Evolutionary conservation across 495 filamentous ascomycete genomes (phyloP).

Genomic region (Penicillium malachiteum): DNA sequence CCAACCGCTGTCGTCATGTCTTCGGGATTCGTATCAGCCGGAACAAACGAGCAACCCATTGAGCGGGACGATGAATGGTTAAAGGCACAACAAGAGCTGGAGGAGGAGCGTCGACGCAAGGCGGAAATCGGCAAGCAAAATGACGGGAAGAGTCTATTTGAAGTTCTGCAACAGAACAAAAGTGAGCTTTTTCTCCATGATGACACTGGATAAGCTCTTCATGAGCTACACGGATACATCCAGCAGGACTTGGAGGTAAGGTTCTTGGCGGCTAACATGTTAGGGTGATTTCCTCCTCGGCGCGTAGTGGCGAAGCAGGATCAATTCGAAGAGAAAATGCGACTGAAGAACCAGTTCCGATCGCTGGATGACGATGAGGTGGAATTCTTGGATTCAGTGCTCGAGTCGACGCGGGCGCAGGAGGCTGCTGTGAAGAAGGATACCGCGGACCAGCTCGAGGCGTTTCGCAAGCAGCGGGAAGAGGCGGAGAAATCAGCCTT

Average conservation of each 20-base stretch:
- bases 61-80: slow-evolving; percentile 72
- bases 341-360: slow-evolving; percentile 91
- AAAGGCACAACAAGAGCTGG: slow-evolving; percentile 72
- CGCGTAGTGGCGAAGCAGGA: slow-evolving; percentile 85
- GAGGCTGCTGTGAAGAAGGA: slow-evolving; percentile 74
- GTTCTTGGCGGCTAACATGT: slow-evolving; percentile 49
- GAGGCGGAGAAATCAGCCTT: slow-evolving; percentile 57
- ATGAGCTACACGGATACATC: not conserved
- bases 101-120: slow-evolving; percentile 61
- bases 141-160: slow-evolving; percentile 74
- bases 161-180: slow-evolving; percentile 91
- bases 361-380: slow-evolving; percentile 91
- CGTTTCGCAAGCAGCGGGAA: slow-evolving; percentile 68
- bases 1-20: slow-evolving; percentile 51
- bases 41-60: slow-evolving; percentile 64
- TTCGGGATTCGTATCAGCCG: slow-evolving; percentile 88
- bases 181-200: slow-evolving; percentile 52
- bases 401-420: slow-evolving; percentile 65
- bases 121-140: slow-evolving; percentile 56
- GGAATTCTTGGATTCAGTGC: slow-evolving; percentile 81
- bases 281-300: slow-evolving; percentile 40
- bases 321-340: slow-evolving; percentile 86
- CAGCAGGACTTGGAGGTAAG: not conserved
- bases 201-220: not conserved
- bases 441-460: slow-evolving; percentile 67